Conservation (phyloP, 495 filamentous ascomycete species). For the Polyplosphaeria fusca region DNA sequence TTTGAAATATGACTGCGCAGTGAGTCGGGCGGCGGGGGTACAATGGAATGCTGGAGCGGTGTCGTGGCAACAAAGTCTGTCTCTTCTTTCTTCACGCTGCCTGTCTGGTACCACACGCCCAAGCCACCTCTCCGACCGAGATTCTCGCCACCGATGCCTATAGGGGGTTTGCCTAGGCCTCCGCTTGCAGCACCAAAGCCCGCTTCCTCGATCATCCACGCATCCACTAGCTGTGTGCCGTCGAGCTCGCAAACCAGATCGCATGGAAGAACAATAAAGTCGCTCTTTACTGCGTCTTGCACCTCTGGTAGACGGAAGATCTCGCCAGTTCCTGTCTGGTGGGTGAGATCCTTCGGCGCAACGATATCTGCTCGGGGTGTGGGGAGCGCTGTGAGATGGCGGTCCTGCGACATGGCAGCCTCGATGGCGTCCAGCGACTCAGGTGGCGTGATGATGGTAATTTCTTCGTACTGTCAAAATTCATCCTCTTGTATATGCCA, state of each 20-base stretch:
- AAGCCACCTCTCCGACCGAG: conserved; percentile 70
- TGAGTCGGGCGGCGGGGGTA: conserved; percentile 57
- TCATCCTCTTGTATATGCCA: neutral
- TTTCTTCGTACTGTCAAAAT: conserved; percentile 53
- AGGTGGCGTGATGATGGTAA: conserved; percentile 78
- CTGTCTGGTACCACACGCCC: conserved; percentile 83
- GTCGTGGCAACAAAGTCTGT: conserved; percentile 83
- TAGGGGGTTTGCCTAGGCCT: conserved; percentile 39
- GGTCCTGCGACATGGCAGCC: conserved; percentile 79
- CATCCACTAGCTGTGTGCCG: conserved; percentile 73
- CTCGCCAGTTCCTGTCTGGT: conserved; percentile 82
- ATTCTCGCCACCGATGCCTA: conserved; percentile 51
- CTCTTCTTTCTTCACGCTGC: conserved; percentile 78
- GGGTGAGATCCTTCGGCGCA: conserved; percentile 65
- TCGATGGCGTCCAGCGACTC: conserved; percentile 67
- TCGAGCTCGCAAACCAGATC: conserved; percentile 90
- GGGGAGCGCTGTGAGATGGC: conserved; percentile 77
- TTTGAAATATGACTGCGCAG: conserved; percentile 62
- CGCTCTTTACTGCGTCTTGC: conserved; percentile 59
- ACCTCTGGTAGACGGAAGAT: conserved; percentile 62
- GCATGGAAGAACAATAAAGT: conserved; percentile 90
- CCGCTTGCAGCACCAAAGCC: conserved; percentile 55
- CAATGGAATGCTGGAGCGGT: conserved; percentile 55
- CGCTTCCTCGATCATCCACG: conserved; percentile 85
- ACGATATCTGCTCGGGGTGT: conserved; percentile 70